Evolutionary conservation across 2,329 filamentous ascomycete species (phyloP), one percentile per base, ranked within the genome.

Genomic region (Aureobasidium namibiae): DNA sequence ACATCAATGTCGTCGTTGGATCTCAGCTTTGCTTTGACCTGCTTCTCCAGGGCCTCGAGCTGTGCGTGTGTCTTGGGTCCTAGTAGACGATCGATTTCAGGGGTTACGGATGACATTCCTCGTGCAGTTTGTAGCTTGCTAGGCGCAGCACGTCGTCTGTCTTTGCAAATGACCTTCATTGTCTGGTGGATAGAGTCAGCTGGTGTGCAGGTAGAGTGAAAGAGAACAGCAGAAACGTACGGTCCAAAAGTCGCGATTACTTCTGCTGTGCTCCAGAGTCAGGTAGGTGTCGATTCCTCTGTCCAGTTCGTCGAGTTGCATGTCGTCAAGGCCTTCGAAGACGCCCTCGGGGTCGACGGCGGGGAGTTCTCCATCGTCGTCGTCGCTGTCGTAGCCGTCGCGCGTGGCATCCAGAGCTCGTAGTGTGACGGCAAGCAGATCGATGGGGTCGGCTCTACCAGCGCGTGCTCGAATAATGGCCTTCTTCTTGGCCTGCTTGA

Each of bases 401-500:
- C 88, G 86, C 50, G 92, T 89, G 31, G 86, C 81, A 70, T 99
- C 94, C 64, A 97, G 86, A 63, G 92, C 89, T 65, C 90, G 86
- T 63, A 99, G 77, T 62, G 89, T 95, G 68, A 97, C 94, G 1
- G 92, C 90, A 46, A 99, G 82, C 80, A 89, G 92, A 75, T 99
- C 94, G 68, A 97, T 92, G 10, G 92, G 89, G 69, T 90, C 92
- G 59, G 92, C 92, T 65, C 95, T 85, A 11, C 89, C 88, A 73
- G 95, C 92, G 66, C 91, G 89, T 46, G 97, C 91, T 41, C 94
- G 87, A 66, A 99, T 95, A 64, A 92, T 89, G 42, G 94, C 92
- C 78, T 96, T 97, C 78, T 95, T 97, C 80, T 97, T 99, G 48
- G 92, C 88, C 75, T 99, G 94, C 74, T 91, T 92, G 68, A 99